Base-by-base conservation (phyloP, 176 grass and related monocot species). In the Musa acuminata region DNA sequence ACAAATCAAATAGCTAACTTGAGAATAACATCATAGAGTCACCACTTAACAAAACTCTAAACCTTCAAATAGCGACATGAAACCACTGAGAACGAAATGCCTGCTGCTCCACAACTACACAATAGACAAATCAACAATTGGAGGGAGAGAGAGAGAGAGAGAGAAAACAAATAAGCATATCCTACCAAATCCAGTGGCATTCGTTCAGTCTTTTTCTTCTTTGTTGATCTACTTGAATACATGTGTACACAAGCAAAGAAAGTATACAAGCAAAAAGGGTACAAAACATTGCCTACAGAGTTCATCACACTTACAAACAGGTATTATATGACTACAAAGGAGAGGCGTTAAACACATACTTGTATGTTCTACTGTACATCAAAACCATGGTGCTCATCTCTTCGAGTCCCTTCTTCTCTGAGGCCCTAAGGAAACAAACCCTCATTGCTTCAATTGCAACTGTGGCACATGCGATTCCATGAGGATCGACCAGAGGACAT, bases 401-500 rank as follows among this genome's bases (percentile, higher is more conserved):
- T 43, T 43, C 35, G 35, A 43, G 35, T 43, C 57, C n/a, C 57
- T 60, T 60, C 5, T 60, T 8, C 55, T 58, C 55, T 58, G 75
- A 59, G n/a, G 50, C 43, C 43, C n/a, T 20, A 72, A 75, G 79
- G 67, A 52, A 75, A 63, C 58, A 52, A 75, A 63, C 58, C 85
- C 64, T 91, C 87, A 87, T 68, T 87, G 85, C 92, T 88, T 90
- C 63, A 97, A 75, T 62, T 84, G 77, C 52, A 90, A 77, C 72
- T 73, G 72, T 9, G 84, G 80, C 55, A 83, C 71, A 77, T 92
- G 87, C 53, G 90, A 96, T 71, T 97, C 90, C 57, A 93, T 90
- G 66, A 98, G 88, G 80, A 98, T 98, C 51, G 94, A 88, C 94
- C 94, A 98, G 51, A 98, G 87, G 9, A 98, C 85, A 11, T 98